Base-by-base conservation (phyloP, 768 basidiomycete genomes). In the Leccinum subgranulosum region DNA sequence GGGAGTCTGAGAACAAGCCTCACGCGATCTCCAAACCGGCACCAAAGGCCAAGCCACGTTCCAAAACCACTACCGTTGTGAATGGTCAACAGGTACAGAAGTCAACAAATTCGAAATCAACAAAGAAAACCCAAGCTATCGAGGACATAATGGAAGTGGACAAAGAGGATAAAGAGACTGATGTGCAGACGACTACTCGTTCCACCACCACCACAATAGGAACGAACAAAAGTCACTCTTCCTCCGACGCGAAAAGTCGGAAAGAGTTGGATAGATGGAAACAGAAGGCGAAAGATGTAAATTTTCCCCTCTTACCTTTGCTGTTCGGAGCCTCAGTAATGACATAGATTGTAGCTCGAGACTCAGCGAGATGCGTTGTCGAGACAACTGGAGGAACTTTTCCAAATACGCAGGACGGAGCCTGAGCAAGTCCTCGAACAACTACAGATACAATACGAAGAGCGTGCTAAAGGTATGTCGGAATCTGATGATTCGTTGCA, bases 351-450 rank as follows among this genome's bases (percentile, higher is more conserved):
- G 28, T 23, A 73, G 71, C 62, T 74, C 3, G 69, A 79, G 55
- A 63, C 64, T n/a, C 79, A 80, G 50, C 76, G 80, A 23, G 74
- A 79, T 29, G 69, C 75, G 25, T 66, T 90, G 2, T 75, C 76
- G 34, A 69, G 74, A 17, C 84, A 87, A 56, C 60, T 91, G 17
- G 81, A 90, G 43, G 84, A 88, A 58, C 67, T 83, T 7, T 77
- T 82, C 53, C 75, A 78, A 33, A 72, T 85, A 41, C 81, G 87
- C 47, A 69, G 76, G 41, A 88, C 88, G 6, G 90, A 91, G 58
- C 74, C 87, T 28, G 89, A 92, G 63, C 73, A 78, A 55, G 66
- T 79, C 14, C 66, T 85, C 50, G 74, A 77, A 55, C 75, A 81
- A 14, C 74, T 81, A 53, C 76, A 76, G 39, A 66, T 74, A 17